A percentile compares a stretch with the other conserved stretches of the same genome.
phyloP scores from a whole-genome alignment of 192 early-diverging fungal genomes.

The Backusella tarrabulga region DNA sequence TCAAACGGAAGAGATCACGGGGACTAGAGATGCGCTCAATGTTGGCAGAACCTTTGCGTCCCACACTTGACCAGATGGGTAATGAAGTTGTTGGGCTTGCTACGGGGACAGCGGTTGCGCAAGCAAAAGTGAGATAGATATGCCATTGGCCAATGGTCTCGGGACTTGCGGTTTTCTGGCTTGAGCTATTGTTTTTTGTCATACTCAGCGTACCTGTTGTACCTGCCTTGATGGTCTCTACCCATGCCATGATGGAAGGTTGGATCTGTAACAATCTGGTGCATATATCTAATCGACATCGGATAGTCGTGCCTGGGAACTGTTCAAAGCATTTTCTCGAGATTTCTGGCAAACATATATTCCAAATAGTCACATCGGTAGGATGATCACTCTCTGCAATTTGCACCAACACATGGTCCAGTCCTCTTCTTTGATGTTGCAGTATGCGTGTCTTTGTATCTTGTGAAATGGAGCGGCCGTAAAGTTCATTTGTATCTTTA shows the following conservation, averaged over 20 bases:
- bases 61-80: constrained; percentile 32
- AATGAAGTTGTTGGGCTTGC: constrained; percentile 30
- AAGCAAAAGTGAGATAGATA: constrained; percentile 69
- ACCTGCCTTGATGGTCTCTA: constrained; percentile 49
- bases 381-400: constrained; percentile 57
- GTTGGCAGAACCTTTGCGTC: constrained; percentile 42
- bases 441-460: constrained; percentile 42
- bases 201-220: constrained; percentile 50
- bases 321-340: constrained; percentile 59
- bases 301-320: constrained; percentile 42
- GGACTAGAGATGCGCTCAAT: constrained; percentile 51
- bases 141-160: constrained; percentile 78
- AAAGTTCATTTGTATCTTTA: constrained; percentile 43
- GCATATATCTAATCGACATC: constrained; percentile 58
- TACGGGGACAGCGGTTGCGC: constrained; percentile 56
- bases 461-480: constrained; percentile 40
- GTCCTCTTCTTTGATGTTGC: constrained; percentile 50
- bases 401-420: constrained; percentile 52
- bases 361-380: constrained; percentile 65
- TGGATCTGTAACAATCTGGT: constrained; percentile 63
- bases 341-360: constrained; percentile 63
- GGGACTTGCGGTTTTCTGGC: constrained; percentile 42
- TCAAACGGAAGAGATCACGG: constrained; percentile 61
- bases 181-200: constrained; percentile 37
- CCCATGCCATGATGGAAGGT: constrained; percentile 52